Evolutionary conservation across 306 rosid genomes (phyloP).

Genomic region (Vachellia collinsii): DNA sequence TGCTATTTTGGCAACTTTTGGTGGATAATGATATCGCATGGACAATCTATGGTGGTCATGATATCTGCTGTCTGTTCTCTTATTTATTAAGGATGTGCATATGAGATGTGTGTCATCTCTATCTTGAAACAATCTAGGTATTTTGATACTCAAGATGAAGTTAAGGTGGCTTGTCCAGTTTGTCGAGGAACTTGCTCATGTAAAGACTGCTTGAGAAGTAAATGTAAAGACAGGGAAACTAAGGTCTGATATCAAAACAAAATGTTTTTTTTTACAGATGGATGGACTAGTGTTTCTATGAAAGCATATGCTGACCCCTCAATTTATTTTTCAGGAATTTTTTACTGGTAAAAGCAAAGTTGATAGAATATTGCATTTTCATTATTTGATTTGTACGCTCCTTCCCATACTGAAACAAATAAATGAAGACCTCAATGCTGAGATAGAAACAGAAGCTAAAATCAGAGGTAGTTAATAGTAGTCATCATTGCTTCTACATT

Average conservation of each 20-base stretch:
- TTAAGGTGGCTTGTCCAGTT: conserved; percentile 89
- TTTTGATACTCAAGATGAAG: conserved; percentile 83
- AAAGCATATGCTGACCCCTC: conserved; percentile 44
- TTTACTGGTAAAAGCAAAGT: conserved; percentile 60
- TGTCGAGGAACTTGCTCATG: conserved; percentile 91
- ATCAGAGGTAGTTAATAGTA: conserved; percentile 62
- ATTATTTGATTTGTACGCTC: conserved; percentile 85
- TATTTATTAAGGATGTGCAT: conserved; percentile 25
- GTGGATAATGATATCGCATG: not conserved
- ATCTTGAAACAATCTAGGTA: conserved; percentile 55
- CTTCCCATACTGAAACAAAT: conserved; percentile 88
- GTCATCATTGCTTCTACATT: conserved; percentile 26
- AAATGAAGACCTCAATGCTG: conserved; percentile 65
- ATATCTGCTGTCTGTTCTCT: conserved; percentile 21
- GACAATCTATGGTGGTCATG: conserved; percentile 21
- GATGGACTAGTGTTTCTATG: conserved; percentile 27
- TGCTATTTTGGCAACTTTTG: conserved; percentile 18
- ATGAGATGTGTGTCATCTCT: conserved; percentile 36
- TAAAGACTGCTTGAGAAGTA: conserved; percentile 77
- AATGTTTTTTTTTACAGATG: conserved; percentile 34
- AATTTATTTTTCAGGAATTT: conserved; percentile 64
- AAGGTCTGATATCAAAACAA: conserved; percentile 85
- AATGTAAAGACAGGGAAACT: conserved; percentile 74
- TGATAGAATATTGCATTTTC: conserved; percentile 72
- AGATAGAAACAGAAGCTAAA: conserved; percentile 73